Percentiles rank a stretch among this genome's conserved stretches.
Conservation (phyloP, 177 flowering plant species). For the Vitis hybrid region DNA sequence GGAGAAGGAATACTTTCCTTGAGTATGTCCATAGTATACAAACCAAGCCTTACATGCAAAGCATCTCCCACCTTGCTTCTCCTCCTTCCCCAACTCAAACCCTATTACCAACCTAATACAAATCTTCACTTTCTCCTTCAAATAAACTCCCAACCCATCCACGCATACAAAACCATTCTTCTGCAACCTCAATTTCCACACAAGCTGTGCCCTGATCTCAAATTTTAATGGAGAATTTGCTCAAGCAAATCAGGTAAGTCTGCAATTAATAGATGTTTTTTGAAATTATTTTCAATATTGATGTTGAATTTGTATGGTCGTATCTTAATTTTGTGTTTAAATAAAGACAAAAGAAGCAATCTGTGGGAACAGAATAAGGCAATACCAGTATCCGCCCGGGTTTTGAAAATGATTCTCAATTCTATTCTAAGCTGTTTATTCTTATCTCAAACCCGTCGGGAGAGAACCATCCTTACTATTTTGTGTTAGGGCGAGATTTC, state of each 20-base stretch:
- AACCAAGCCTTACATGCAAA: slow-evolving; percentile 35
- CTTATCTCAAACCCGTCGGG: no score
- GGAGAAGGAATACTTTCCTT: slow-evolving; percentile 30
- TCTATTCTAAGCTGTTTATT: no score
- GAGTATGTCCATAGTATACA: slow-evolving; percentile 16
- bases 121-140: slow-evolving; percentile 19
- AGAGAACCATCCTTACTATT: neutral
- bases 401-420: no score
- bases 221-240: slow-evolving; percentile 28
- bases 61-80: slow-evolving; percentile 23
- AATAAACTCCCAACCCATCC: slow-evolving; percentile 14
- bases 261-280: no score
- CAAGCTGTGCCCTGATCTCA: neutral
- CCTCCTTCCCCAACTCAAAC: neutral
- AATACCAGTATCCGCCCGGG: no score
- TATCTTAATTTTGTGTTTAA: no score
- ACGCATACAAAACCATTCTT: neutral
- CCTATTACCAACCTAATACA: slow-evolving; percentile 9
- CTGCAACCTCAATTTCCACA: neutral
- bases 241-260: slow-evolving; percentile 35
- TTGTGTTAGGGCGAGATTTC: slow-evolving; percentile 28
- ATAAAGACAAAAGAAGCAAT: no score
- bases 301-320: no score
- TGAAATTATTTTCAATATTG: no score
- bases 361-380: no score